Percentiles rank a stretch among this genome's conserved stretches.
These are phyloP conservation scores for Fraxinus dipetala DNA, from an alignment of 305 asterid species.

Conservation along the genomic window DNA sequence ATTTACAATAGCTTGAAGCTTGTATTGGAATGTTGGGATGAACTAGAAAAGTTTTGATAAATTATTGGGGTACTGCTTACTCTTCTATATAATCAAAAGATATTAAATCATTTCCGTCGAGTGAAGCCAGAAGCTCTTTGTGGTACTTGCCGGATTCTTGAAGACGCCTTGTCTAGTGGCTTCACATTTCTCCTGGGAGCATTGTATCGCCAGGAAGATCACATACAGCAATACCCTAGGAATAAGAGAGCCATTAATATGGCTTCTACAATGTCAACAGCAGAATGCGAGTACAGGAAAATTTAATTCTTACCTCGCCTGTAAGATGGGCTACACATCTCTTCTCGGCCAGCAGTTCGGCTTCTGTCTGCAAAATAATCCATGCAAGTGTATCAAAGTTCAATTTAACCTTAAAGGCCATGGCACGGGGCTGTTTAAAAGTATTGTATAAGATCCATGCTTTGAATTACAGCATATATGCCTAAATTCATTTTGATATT, in stretches of 20 bases:
- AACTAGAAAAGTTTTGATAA: not conserved
- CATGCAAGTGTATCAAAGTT: not conserved
- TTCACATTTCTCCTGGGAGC: slow-evolving; percentile 98
- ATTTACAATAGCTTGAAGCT: not conserved
- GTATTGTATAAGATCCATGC: not conserved
- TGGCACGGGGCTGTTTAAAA: not conserved
- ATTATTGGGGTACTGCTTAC: slow-evolving; percentile 1
- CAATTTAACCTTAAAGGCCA: not conserved
- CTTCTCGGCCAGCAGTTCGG: slow-evolving; percentile 91
- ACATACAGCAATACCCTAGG: slow-evolving; percentile 91
- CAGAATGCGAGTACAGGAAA: not conserved
- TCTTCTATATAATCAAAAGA: slow-evolving; percentile 25
- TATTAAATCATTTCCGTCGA: not conserved
- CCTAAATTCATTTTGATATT: not conserved
- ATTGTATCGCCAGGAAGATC: slow-evolving; percentile 95
- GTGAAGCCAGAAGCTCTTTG: not conserved
- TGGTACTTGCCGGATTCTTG: not conserved
- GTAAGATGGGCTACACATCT: slow-evolving; percentile 97
- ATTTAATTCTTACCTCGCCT: slow-evolving; percentile 59
- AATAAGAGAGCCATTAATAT: not conserved
- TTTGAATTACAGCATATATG: not conserved
- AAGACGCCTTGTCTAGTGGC: not conserved
- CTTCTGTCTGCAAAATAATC: slow-evolving; percentile 69
- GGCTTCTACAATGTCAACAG: not conserved
- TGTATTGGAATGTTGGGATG: not conserved